Evolutionary conservation across 225 moss, liverwort and hornwort species (phyloP).

Genomic region (Ulota crispa): DNA sequence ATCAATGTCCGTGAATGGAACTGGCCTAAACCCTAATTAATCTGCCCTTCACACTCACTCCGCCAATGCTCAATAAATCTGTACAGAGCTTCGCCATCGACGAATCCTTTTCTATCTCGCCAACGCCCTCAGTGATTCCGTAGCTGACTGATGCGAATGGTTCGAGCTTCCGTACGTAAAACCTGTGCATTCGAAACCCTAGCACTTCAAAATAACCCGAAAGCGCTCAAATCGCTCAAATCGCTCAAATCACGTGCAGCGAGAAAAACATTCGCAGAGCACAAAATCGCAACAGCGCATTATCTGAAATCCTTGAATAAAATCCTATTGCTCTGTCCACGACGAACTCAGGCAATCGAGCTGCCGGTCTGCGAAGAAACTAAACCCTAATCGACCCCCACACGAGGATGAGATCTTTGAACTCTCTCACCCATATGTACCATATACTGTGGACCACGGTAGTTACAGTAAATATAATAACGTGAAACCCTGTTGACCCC

Average conservation of each 20-base stretch:
- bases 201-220: neutral
- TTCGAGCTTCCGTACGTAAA: neutral
- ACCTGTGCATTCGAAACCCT: neutral
- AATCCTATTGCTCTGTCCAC: neutral
- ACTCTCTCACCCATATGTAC: neutral
- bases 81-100: neutral
- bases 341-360: neutral
- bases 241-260: neutral
- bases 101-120: neutral
- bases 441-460: too few relatives aligned
- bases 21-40: slow-evolving; percentile 19
- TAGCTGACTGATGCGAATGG: neutral
- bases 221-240: too few relatives aligned
- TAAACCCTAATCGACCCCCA: neutral
- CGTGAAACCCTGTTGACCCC: too few relatives aligned
- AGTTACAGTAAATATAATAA: too few relatives aligned
- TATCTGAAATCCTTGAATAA: neutral
- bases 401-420: neutral
- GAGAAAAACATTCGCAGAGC: neutral
- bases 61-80: neutral
- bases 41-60: neutral
- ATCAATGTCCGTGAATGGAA: slow-evolving; percentile 6
- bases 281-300: neutral
- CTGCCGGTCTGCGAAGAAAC: neutral
- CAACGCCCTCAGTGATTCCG: neutral